These are phyloP conservation scores for Kandelia obovata DNA, from an alignment of 345 rosid genomes.

Conservation along the genomic window DNA sequence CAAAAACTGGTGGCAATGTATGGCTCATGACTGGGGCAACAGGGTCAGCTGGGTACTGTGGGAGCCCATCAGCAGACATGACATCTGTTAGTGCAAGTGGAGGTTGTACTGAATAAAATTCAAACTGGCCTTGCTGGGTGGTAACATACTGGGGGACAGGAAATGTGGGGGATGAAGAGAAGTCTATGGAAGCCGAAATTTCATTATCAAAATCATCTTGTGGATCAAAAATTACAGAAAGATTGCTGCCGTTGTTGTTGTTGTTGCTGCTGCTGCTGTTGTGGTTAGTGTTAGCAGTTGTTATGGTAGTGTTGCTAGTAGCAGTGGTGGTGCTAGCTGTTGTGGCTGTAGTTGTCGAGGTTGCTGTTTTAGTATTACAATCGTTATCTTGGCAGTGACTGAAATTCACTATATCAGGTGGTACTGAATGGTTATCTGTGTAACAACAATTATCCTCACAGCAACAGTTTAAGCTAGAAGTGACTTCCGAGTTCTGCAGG, in stretches of 20 bases:
- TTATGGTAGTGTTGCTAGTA: slow-evolving; percentile 18
- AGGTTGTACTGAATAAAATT: slow-evolving; percentile 44
- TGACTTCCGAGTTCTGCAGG: slow-evolving; percentile 61
- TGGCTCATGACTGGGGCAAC: slow-evolving; percentile 32
- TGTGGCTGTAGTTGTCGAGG: slow-evolving; percentile 16
- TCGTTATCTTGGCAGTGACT: slow-evolving; percentile 31
- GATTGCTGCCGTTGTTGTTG: slow-evolving; percentile 31
- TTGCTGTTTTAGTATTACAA: slow-evolving; percentile 12
- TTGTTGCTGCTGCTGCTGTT: slow-evolving; percentile 23
- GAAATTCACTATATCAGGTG: slow-evolving; percentile 26
- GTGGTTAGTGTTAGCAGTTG: slow-evolving; percentile 13
- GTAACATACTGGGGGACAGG: slow-evolving; percentile 41
- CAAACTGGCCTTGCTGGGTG: slow-evolving; percentile 50
- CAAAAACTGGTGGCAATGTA: slow-evolving; percentile 44
- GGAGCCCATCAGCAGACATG: slow-evolving; percentile 26
- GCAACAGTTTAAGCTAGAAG: slow-evolving; percentile 54
- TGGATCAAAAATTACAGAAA: slow-evolving; percentile 52
- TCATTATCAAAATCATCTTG: slow-evolving; percentile 66
- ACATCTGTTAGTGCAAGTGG: slow-evolving; percentile 31
- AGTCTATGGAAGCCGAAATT: slow-evolving; percentile 76
- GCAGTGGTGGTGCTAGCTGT: slow-evolving; percentile 32
- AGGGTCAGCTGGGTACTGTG: slow-evolving; percentile 30
- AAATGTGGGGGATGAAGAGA: slow-evolving; percentile 60
- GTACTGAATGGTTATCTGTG: slow-evolving; percentile 29
- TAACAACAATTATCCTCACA: slow-evolving; percentile 51